Base-by-base conservation (phyloP, 2,329 filamentous ascomycete genomes). In the Diaporthe citrichinensis region DNA sequence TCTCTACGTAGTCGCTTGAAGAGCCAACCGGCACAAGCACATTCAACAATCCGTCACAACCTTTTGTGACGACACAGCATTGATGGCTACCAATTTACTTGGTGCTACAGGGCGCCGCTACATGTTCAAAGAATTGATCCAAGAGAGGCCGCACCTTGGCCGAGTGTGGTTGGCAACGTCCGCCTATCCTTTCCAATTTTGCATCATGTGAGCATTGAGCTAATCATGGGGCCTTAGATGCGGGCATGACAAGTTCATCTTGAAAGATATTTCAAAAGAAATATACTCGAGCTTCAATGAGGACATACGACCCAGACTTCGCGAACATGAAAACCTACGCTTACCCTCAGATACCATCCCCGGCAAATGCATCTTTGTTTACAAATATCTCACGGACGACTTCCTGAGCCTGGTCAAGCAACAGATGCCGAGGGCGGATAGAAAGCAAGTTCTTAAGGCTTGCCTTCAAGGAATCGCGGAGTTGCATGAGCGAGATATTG, bases 131-230 rank as follows among this genome's bases (percentile, higher is more conserved):
- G 25, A 62, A 31, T 12, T 62, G 39, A 46, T 62, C 39, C 59
- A 62, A 62, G 59, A 62, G 59, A 62, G 59, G 25, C 59, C 39
- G n/a, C 39, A 46, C 39, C 15, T 46, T 31, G 59, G 59, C 39
- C 59, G 59, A 9, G 39, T 62, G 59, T 62, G 59, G 59, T 12
- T 62, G 39, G 59, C 59, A 46, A 62, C 59, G 59, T 62, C 59
- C n/a, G 59, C n/a, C 23, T 36, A 31, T 2, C 39, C 23, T 23
- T 62, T 12, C n/a, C n/a, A 31, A 58, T 58, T 46, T 20, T 62
- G n/a, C 9, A 31, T 62, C 3, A 2, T 23, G 14, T 62, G n/a
- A 28, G 15, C n/a, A 17, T 31, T 44, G 39, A 10, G 15, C 39
- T 62, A 46, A 62, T 31, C 1, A 44, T 28, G 14, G 15, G 20